phyloP scores from a whole-genome alignment of 2,329 filamentous ascomycete species.

The Thelonectria rubi region DNA sequence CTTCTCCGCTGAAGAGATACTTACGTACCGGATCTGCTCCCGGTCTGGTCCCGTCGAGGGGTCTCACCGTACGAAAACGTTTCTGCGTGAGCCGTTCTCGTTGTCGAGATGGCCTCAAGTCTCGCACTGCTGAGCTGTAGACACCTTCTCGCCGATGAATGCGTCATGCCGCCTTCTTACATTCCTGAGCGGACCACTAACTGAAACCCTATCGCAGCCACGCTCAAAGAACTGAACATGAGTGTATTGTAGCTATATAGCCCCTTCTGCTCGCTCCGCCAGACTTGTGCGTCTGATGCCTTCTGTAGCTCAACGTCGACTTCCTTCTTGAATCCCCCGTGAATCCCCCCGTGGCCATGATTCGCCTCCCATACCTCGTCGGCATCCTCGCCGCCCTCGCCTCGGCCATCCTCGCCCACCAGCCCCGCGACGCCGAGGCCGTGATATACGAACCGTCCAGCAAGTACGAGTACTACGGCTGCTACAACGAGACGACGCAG shows the following conservation, averaged over 20 bases:
- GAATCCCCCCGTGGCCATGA: not conserved
- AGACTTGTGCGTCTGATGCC: not conserved
- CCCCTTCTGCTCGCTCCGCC: not conserved
- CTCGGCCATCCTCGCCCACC: constrained; percentile 25
- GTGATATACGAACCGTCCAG: constrained; percentile 48
- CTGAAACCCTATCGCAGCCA: not conserved
- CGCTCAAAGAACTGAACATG: not conserved
- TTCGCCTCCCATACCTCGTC: not conserved
- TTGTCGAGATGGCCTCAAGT: not conserved
- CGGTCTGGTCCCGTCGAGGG: not conserved
- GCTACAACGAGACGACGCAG: constrained; percentile 66
- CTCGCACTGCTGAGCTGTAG: not conserved
- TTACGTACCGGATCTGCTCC: not conserved
- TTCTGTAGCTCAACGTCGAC: not conserved
- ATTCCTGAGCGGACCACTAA: not conserved
- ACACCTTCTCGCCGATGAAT: not conserved
- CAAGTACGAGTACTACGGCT: constrained; percentile 63
- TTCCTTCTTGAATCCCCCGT: not conserved
- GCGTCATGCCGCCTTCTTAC: not conserved
- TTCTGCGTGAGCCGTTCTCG: not conserved
- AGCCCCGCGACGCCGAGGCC: constrained; percentile 31
- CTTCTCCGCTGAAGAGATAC: not conserved
- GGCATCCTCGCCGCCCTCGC: constrained; percentile 18
- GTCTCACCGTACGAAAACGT: not conserved
- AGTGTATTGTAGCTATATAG: not conserved